Evolutionary conservation across 2,329 filamentous ascomycete genomes (phyloP).

Genomic region (Orbilia brochopaga): DNA sequence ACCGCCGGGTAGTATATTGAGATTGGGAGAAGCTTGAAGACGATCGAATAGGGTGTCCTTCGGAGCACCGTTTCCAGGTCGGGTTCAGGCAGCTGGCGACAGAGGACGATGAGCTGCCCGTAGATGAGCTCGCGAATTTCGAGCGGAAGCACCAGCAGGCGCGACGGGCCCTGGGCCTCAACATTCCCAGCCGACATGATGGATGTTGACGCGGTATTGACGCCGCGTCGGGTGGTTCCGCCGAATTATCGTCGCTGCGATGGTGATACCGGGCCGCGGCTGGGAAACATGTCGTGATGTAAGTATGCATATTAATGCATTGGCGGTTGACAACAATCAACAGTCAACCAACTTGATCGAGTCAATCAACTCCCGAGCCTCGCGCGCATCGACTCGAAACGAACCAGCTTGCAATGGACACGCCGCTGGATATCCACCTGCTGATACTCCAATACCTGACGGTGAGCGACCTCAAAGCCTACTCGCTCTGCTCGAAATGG

Average conservation of each 20-base stretch:
- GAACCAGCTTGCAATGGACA: not conserved
- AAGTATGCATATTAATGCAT: too few relatives aligned
- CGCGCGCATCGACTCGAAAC: not conserved
- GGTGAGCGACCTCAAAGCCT: constrained; percentile 5
- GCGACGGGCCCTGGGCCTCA: not conserved
- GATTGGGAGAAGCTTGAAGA: not conserved
- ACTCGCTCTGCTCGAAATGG: constrained; percentile 16
- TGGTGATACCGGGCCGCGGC: too few relatives aligned
- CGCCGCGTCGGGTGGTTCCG: too few relatives aligned
- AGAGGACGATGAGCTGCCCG: constrained; percentile 1
- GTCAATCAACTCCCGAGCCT: too few relatives aligned
- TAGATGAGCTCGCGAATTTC: constrained; percentile 32
- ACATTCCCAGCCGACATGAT: not conserved
- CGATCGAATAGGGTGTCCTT: not conserved
- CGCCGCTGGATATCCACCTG: constrained; percentile 7
- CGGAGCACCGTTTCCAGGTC: not conserved
- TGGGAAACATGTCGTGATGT: too few relatives aligned
- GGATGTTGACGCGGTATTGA: too few relatives aligned
- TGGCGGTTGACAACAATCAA: too few relatives aligned
- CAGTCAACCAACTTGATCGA: too few relatives aligned
- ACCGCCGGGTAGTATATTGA: constrained; percentile 4
- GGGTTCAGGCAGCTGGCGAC: not conserved
- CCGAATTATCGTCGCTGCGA: too few relatives aligned
- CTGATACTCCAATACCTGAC: not conserved
- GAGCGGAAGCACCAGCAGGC: constrained; percentile 2